A percentile compares a stretch with the other conserved stretches of the same genome.
These are phyloP conservation scores for Arthrinium phaeospermum DNA, from an alignment of 2,329 filamentous ascomycete genomes.

Conservation along the genomic window DNA sequence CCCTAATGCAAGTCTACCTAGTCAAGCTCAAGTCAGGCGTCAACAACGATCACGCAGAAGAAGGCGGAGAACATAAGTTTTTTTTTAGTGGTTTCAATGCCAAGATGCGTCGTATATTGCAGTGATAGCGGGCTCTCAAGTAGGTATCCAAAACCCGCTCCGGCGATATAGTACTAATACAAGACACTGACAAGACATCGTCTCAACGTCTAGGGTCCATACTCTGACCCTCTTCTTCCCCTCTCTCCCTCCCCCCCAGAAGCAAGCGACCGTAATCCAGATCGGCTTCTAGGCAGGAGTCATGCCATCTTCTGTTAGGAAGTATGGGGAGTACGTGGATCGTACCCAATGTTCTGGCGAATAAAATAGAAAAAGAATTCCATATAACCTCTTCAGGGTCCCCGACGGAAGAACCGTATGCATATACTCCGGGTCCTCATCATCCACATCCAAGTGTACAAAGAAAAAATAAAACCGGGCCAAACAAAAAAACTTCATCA, in stretches of 20 bases:
- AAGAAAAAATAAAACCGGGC: background rate
- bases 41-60: background rate
- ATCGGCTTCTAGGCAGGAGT: background rate
- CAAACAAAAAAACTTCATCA: background rate
- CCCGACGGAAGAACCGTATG: slow-evolving; percentile 1
- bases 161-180: background rate
- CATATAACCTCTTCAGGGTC: background rate
- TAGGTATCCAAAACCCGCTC: background rate
- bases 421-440: background rate
- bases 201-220: background rate
- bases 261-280: background rate
- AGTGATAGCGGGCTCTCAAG: slow-evolving; percentile 1
- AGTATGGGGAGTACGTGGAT: background rate
- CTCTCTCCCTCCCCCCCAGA: background rate
- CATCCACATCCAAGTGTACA: slow-evolving; percentile 1
- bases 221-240: background rate
- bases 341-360: background rate
- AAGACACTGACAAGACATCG: slow-evolving; percentile 7
- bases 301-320: background rate
- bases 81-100: background rate
- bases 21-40: background rate
- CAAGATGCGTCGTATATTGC: slow-evolving; percentile 13
- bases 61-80: background rate
- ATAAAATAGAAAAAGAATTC: background rate
- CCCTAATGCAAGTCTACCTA: background rate